Evolutionary conservation across 495 filamentous ascomycete genomes (phyloP), one percentile per base, ranked within the genome.

Genomic region (Patellaria atrata): DNA sequence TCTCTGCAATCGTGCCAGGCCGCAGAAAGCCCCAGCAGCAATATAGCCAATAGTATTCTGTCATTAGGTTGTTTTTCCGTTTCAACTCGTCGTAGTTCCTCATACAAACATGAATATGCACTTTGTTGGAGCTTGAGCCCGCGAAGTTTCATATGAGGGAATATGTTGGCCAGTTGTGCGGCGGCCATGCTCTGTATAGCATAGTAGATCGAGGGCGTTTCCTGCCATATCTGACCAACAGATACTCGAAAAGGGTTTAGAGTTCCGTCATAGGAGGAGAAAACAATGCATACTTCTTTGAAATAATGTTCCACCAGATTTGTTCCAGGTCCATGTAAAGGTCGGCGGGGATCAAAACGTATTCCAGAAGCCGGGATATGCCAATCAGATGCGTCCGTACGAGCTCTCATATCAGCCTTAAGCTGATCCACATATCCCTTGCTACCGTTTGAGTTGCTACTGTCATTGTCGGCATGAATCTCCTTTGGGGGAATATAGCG

Each of bases 101-200:
- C 55, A n/a, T 59, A 58, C 5, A 70, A 60, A 16, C 63, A 53
- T 11, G 62, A 57, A 20, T 66, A 58, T 11, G 61, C 58, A 38
- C 70, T 67, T 29, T 59, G 51, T 28, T 67, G 67, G 62, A 71
- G 61, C 35, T 66, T 61, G 4, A 61, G 48, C 1, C 69, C 69
- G 14, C 70, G 48, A 0, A 55, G 58, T 3, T 59, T 55, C 47
- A 70, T 68, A 10, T 70, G 59, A 0, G 69, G 69, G 28, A 70
- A 70, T 29, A 67, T 66, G 30, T 68, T 63, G 5, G 69, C 63
- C 0, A 73, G 53, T 6, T 63, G 69, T n/a, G 69, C 69, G 0
- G 69, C 69, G 7, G 69, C 67, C 69, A 73, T 73, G 35, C 67
- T 71, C 44, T 71, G 69, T 49, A 73, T 70, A 10, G 65, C 68